Evolutionary conservation across 2,329 filamentous ascomycete species (phyloP), one percentile per base, ranked within the genome.

Genomic region (Colletotrichum navitas): DNA sequence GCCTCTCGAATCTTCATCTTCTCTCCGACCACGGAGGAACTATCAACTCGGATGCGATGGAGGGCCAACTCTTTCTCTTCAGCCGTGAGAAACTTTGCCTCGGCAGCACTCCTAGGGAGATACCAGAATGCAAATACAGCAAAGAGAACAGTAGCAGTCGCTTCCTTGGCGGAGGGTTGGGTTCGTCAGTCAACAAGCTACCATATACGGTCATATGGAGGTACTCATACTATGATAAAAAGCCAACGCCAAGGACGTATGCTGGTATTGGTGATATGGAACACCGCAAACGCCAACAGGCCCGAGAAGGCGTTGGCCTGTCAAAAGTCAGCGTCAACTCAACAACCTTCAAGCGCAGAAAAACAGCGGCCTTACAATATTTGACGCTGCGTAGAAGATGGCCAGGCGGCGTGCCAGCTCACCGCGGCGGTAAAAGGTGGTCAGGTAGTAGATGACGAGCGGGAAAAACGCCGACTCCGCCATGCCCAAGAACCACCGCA

Each of bases 21-120:
- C 76, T 89, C 86, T 47, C 85, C 83, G 34, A 89, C 87, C 21
- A 84, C 83, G 0, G 91, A 89, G 2, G 91, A 94, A 8, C 89
- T 92, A 78, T 95, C 93, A 63, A 93, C 86, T 73, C 92, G 91
- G 73, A 94, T 92, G n/a, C 93, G 90, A 76, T 90, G 88, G 76
- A 89, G 91, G 4, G 92, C 93, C 0, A 94, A 85, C 11, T 85
- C 83, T 76, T 90, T 91, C 78, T 95, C 91, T 1, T 90, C 88
- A 2, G 87, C 84, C 68, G 80, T 89, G 26, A 94, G 84, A 76
- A 94, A 94, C 1, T 79, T 84, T 1, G 92, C 92, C 73, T 90
- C 86, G 45, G 88, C 85, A 0, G 91, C 90, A 58, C 87, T 91
- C 66, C 81, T 84, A 0, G 93, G 93, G 1, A 95, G 86, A 76